Percentiles rank a stretch among this genome's conserved stretches.
phyloP scores from a whole-genome alignment of 495 filamentous ascomycete species.

The Trichoderma asperelloides region DNA sequence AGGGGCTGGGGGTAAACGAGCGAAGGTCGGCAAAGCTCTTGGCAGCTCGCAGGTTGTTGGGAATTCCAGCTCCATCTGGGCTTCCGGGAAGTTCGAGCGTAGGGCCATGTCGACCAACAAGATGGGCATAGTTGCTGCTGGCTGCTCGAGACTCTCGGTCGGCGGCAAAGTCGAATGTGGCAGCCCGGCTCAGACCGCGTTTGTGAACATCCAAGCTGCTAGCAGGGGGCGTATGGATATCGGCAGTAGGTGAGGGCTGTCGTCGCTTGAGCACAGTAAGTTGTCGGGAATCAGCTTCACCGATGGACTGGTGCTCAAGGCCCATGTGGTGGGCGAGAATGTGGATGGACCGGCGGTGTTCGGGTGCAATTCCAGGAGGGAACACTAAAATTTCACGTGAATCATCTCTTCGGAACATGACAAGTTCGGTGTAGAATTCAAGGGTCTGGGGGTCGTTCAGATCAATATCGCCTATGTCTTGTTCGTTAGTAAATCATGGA shows the following conservation, averaged over 20 bases:
- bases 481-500: background rate
- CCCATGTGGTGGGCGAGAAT: conserved; percentile 93
- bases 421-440: conserved; percentile 77
- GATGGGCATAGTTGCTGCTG: conserved; percentile 58
- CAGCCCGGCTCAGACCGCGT: conserved; percentile 80
- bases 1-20: conserved; percentile 90
- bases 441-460: conserved; percentile 86
- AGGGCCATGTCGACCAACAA: conserved; percentile 66
- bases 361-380: conserved; percentile 66
- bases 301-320: conserved; percentile 79
- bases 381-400: conserved; percentile 74
- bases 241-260: conserved; percentile 21
- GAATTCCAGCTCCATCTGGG: conserved; percentile 49
- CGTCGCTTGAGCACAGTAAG: conserved; percentile 75
- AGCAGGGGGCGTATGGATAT: conserved; percentile 46
- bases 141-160: conserved; percentile 59
- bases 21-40: conserved; percentile 96
- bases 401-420: conserved; percentile 76
- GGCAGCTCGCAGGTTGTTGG: conserved; percentile 78
- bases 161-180: conserved; percentile 89
- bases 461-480: conserved; percentile 57
- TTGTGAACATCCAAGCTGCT: conserved; percentile 65
- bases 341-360: conserved; percentile 82
- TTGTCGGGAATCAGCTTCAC: conserved; percentile 74
- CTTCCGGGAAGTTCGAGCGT: conserved; percentile 81